A percentile compares a stretch with the other conserved stretches of the same genome.
Evolutionary conservation across 768 basidiomycete species (phyloP).

Genomic region (Leccinum olivaceopallidum): DNA sequence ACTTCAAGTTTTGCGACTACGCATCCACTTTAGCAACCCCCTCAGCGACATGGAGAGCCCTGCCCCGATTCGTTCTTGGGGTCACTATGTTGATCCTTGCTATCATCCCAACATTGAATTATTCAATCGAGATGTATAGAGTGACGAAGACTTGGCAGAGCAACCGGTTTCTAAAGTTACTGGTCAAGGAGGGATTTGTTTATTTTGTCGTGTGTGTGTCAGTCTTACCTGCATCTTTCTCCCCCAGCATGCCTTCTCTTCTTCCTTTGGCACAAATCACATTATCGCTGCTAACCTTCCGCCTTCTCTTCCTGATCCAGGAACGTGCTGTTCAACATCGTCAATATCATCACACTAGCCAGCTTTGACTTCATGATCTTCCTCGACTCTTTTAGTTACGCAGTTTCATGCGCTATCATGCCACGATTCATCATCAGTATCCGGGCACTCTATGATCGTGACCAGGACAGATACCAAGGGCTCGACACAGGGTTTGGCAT

Average conservation of each 20-base stretch:
- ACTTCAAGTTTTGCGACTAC: neutral
- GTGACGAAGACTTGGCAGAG: neutral
- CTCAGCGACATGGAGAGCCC: neutral
- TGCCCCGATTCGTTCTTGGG: neutral
- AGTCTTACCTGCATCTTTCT: neutral
- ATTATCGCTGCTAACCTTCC: neutral
- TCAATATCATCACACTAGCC: neutral
- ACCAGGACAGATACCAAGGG: neutral
- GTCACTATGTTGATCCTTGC: neutral
- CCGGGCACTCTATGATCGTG: neutral
- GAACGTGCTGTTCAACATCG: neutral
- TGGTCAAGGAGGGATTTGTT: neutral
- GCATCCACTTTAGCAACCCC: neutral
- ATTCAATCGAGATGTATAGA: neutral
- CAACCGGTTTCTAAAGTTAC: neutral
- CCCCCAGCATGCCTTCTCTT: neutral
- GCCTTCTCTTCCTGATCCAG: neutral
- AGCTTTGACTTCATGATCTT: neutral
- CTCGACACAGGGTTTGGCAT: neutral
- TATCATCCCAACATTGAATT: neutral
- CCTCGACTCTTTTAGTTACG: neutral
- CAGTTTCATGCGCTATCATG: neutral
- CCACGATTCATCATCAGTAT: conserved; percentile 1
- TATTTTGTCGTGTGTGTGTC: neutral
- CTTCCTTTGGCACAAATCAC: neutral